Evolutionary conservation across 257 asterid genomes (phyloP).

Genomic region (Solanum paucissectum): DNA sequence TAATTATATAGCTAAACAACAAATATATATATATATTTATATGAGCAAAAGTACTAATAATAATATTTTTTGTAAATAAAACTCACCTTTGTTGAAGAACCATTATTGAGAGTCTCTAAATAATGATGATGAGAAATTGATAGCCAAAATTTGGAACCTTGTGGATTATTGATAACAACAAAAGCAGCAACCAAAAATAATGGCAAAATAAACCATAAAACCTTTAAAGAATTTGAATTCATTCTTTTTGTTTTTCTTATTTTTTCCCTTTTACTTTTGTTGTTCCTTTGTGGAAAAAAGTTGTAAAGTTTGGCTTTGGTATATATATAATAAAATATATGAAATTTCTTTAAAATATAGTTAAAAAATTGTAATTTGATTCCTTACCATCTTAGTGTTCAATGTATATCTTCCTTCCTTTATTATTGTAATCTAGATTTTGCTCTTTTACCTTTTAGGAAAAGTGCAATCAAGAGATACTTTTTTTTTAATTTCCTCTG

Average conservation of each 20-base stretch:
- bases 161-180: conserved; percentile 15
- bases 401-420: background rate
- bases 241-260: conserved; percentile 11
- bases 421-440: background rate
- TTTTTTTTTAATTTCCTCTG: background rate
- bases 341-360: background rate
- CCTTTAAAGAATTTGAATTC: conserved; percentile 28
- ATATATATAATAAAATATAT: background rate
- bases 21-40: background rate
- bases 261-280: conserved; percentile 2
- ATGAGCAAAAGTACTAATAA: background rate
- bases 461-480: background rate
- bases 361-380: background rate
- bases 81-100: background rate
- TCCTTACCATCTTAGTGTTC: background rate
- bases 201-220: conserved; percentile 32
- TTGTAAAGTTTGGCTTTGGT: background rate
- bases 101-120: background rate
- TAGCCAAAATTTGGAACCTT: conserved; percentile 8
- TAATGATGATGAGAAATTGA: background rate
- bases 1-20: background rate
- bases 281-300: background rate
- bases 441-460: background rate
- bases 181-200: conserved; percentile 28
- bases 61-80: background rate